phyloP scores from a whole-genome alignment of 2,329 filamentous ascomycete species.

The Didymella sp. region DNA sequence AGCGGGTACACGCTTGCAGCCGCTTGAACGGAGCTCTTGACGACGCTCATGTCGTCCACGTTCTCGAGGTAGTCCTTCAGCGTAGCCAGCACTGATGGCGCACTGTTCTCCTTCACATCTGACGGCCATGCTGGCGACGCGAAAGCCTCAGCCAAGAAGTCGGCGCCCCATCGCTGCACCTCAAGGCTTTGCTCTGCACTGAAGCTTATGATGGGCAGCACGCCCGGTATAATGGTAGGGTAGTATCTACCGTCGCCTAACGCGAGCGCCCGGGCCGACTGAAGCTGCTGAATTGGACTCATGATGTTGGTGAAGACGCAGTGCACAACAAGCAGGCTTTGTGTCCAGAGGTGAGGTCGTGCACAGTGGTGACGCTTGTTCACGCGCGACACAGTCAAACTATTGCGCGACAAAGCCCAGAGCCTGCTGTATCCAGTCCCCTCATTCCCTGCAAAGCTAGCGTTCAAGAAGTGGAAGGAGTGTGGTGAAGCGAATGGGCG shows the following conservation, averaged over 20 bases:
- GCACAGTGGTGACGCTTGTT: slow-evolving; percentile 32
- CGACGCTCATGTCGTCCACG: slow-evolving; percentile 77
- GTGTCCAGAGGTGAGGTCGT: slow-evolving; percentile 29
- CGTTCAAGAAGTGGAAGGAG: slow-evolving; percentile 30
- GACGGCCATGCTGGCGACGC: slow-evolving; percentile 82
- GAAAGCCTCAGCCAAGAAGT: slow-evolving; percentile 95
- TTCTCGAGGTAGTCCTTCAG: slow-evolving; percentile 60
- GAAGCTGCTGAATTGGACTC: slow-evolving; percentile 73
- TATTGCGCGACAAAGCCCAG: slow-evolving; percentile 42
- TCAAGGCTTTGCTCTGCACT: slow-evolving; percentile 70
- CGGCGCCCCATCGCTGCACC: slow-evolving; percentile 91
- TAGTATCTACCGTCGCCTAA: slow-evolving; percentile 88
- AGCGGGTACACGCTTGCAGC: slow-evolving; percentile 92
- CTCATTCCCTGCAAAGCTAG: slow-evolving; percentile 42
- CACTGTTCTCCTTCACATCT: slow-evolving; percentile 80
- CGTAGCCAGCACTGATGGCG: slow-evolving; percentile 77
- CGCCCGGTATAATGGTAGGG: slow-evolving; percentile 86
- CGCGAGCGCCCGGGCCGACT: slow-evolving; percentile 88
- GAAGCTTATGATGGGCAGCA: slow-evolving; percentile 87
- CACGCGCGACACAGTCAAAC: slow-evolving; percentile 41
- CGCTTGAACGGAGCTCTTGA: slow-evolving; percentile 86
- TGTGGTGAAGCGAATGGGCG: slow-evolving; percentile 32
- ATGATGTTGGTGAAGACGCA: slow-evolving; percentile 33
- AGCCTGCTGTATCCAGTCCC: slow-evolving; percentile 25
- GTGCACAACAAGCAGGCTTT: slow-evolving; percentile 35